Evolutionary conservation across 2,329 filamentous ascomycete species (phyloP), one percentile per base, ranked within the genome.

Genomic region (Talaromyces sp.): DNA sequence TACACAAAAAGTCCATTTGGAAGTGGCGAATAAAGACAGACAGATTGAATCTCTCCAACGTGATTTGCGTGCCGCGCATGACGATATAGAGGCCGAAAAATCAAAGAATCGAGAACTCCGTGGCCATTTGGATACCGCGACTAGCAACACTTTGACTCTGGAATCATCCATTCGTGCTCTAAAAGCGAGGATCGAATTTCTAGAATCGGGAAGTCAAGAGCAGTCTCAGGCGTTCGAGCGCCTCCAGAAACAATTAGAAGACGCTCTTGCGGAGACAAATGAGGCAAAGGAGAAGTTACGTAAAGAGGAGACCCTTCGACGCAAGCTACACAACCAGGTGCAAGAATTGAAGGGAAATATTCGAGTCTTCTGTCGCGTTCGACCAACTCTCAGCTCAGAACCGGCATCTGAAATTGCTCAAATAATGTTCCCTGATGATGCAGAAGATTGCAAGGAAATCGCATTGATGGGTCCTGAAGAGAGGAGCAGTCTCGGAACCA

Each of bases 271-370:
- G 13, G 77, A 82, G 19, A 89, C 88, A 1, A 85, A 89, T 31
- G 81, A 84, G 36, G 86, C 89, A 1, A 85, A 89, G 58, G 85
- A 90, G 63, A 96, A 94, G 69, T 80, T 99, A 28, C 87, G 94
- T 62, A 90, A 88, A 67, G 94, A 97, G 70, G 94, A 99, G 75
- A 94, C 89, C 0, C 80, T 96, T 53, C 85, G 94, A 13, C 84
- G 94, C 21, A 93, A 95, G 65, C 82, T 99, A 0, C 96, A 97
- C 78, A 97, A 97, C 74, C 94, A 96, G 72, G 93, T 99, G 48
- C 91, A 99, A 71, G 94, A 99, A 69, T 83, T 99, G 60, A 97
- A 96, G 73, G 94, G 94, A 66, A 99, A 99, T 70, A 99, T 99
- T 67, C 88, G 94, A 19, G 94, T 99, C 64, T 99, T 99, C 84